phyloP scores from a whole-genome alignment of 345 rosid species.

The Mangifera indica region DNA sequence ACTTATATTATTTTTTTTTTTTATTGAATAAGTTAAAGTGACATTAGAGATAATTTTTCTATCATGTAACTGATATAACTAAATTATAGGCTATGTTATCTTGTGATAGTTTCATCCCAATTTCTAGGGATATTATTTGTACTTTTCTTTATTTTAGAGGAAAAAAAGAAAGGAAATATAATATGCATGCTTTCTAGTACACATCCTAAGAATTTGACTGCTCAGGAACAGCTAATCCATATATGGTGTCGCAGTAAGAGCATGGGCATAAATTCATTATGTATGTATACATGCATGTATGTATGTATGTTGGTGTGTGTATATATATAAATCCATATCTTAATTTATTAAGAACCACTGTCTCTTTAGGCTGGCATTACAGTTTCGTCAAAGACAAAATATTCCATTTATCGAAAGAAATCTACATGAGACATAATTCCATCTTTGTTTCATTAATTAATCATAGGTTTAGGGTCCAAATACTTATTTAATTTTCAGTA shows the following conservation, averaged over 20 bases:
- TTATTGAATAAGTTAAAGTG: too few relatives aligned
- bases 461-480: background rate
- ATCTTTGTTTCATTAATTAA: too few relatives aligned
- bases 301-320: background rate
- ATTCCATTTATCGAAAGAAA: background rate
- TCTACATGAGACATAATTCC: too few relatives aligned
- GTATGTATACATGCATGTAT: background rate
- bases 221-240: slow-evolving; percentile 2
- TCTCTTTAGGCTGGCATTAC: background rate
- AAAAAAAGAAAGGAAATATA: too few relatives aligned
- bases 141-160: too few relatives aligned
- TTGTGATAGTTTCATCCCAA: too few relatives aligned
- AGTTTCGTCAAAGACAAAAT: background rate
- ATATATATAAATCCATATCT: background rate
- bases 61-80: too few relatives aligned
- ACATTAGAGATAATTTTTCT: background rate
- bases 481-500: too few relatives aligned
- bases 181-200: too few relatives aligned
- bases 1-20: background rate
- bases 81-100: too few relatives aligned
- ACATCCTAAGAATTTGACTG: slow-evolving; percentile 24
- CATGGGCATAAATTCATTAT: background rate
- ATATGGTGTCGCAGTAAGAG: slow-evolving; percentile 2
- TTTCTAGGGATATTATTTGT: too few relatives aligned
- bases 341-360: background rate